phyloP scores from a whole-genome alignment of 1,284 basidiomycete species.

The Vanrija pseudolonga region DNA sequence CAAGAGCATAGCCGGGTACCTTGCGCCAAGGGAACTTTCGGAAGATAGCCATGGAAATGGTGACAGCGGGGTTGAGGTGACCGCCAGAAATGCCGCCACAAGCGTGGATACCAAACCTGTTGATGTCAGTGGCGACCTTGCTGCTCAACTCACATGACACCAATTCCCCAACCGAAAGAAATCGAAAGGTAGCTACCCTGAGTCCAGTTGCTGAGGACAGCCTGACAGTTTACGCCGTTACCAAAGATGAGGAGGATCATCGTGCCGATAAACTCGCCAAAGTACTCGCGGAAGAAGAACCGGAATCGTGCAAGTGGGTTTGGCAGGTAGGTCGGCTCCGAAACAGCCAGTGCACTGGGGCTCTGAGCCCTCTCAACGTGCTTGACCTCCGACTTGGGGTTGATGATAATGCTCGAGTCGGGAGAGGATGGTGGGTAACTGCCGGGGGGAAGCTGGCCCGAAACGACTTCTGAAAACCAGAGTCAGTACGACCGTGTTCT shows the following conservation, averaged over 20 bases:
- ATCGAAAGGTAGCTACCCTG: conserved; percentile 11
- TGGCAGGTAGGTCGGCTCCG: not conserved
- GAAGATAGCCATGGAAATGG: conserved; percentile 20
- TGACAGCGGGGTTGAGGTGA: conserved; percentile 30
- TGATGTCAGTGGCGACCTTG: not conserved
- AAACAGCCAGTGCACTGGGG: not conserved
- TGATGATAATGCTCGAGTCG: too few species aligned
- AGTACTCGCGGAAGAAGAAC: conserved; percentile 2
- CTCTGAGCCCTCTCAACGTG: not conserved
- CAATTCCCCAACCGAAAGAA: conserved; percentile 17
- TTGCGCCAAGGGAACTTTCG: conserved; percentile 39
- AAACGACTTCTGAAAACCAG: too few species aligned
- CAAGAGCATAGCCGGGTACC: conserved; percentile 30
- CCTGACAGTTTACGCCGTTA: conserved; percentile 17
- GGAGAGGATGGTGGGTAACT: too few species aligned
- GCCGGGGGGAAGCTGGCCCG: too few species aligned
- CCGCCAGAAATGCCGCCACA: conserved; percentile 20
- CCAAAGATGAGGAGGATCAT: conserved; percentile 17
- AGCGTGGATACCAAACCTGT: conserved; percentile 10
- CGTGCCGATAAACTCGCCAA: conserved; percentile 14
- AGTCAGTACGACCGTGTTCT: too few species aligned
- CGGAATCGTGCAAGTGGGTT: conserved; percentile 6
- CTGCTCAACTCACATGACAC: conserved; percentile 9
- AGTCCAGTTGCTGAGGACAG: conserved; percentile 4
- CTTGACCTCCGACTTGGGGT: too few species aligned